phyloP scores from a whole-genome alignment of 768 basidiomycete genomes.

The Psilocybe azurescens region DNA sequence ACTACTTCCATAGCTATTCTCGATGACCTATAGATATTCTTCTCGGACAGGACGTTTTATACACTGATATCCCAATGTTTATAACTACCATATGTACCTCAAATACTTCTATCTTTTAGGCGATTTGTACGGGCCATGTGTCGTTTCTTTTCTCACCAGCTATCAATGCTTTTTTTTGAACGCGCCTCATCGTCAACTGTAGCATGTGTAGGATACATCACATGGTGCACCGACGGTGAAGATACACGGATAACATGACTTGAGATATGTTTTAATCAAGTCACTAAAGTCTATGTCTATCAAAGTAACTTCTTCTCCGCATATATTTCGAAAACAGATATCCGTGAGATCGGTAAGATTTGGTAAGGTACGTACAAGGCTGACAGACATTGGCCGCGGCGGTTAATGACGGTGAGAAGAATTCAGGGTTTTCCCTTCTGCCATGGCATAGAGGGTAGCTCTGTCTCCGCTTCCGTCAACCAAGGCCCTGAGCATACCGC shows the following conservation, averaged over 20 bases:
- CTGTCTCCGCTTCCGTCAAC: slow-evolving; percentile 30
- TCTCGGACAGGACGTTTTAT: slow-evolving; percentile 1
- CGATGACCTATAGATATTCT: neutral
- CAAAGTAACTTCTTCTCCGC: neutral
- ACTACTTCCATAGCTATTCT: neutral
- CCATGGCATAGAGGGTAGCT: slow-evolving; percentile 27
- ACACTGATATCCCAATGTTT: neutral
- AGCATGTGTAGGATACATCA: neutral
- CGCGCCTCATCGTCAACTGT: neutral
- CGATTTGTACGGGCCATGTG: neutral
- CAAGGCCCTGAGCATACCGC: slow-evolving; percentile 23
- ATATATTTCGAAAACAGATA: slow-evolving; percentile 11
- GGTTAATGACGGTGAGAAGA: slow-evolving; percentile 17
- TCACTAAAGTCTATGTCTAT: slow-evolving; percentile 8
- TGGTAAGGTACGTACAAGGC: neutral
- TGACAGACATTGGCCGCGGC: slow-evolving; percentile 3
- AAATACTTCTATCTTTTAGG: neutral
- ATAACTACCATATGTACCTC: neutral
- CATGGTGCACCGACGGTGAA: neutral
- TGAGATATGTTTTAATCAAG: slow-evolving; percentile 7
- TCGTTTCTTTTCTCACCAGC: neutral
- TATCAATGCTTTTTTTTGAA: neutral
- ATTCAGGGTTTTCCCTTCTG: slow-evolving; percentile 14
- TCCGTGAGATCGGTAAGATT: slow-evolving; percentile 15
- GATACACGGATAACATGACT: neutral